These are phyloP conservation scores for Trichoderma parareesei DNA, from an alignment of 495 filamentous ascomycete genomes.

Conservation along the genomic window DNA sequence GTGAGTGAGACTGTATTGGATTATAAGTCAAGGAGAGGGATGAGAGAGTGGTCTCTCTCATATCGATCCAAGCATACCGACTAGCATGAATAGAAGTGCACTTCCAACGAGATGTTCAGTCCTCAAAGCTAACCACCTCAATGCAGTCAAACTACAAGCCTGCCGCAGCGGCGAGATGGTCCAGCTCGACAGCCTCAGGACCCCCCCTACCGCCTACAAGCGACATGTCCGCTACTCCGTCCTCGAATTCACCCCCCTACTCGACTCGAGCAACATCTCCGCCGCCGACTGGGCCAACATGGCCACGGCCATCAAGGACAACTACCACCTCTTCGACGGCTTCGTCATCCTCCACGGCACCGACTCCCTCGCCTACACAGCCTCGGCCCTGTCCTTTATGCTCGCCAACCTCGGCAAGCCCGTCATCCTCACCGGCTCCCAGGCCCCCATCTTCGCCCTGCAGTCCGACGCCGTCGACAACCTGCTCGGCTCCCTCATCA, in stretches of 20 bases:
- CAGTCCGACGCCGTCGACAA: constrained; percentile 97
- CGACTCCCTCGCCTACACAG: constrained; percentile 86
- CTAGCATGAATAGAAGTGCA: too few relatives aligned
- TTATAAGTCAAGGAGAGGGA: background rate
- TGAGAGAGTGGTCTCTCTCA: background rate
- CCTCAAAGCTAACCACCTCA: too few relatives aligned
- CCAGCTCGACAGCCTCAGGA: constrained; percentile 54
- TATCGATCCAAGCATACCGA: background rate
- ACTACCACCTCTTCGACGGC: constrained; percentile 87
- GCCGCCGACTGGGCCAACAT: constrained; percentile 87
- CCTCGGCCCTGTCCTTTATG: constrained; percentile 92
- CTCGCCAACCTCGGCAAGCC: constrained; percentile 85
- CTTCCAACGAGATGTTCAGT: too few relatives aligned
- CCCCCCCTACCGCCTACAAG: constrained; percentile 72
- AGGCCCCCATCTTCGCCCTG: constrained; percentile 85
- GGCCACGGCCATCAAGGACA: constrained; percentile 56
- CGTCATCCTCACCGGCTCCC: constrained; percentile 83
- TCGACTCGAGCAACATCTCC: constrained; percentile 90
- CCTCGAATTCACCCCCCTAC: constrained; percentile 75
- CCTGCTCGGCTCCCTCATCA: constrained; percentile 80
- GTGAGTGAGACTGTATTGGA: constrained; percentile 19
- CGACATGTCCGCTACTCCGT: constrained; percentile 79
- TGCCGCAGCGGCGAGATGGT: constrained; percentile 32
- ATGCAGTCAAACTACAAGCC: constrained; percentile 27
- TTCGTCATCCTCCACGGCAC: constrained; percentile 98